A percentile compares a stretch with the other conserved stretches of the same genome.
Conservation (phyloP, 176 grass and related monocot genomes). For the Bromus sterilis region DNA sequence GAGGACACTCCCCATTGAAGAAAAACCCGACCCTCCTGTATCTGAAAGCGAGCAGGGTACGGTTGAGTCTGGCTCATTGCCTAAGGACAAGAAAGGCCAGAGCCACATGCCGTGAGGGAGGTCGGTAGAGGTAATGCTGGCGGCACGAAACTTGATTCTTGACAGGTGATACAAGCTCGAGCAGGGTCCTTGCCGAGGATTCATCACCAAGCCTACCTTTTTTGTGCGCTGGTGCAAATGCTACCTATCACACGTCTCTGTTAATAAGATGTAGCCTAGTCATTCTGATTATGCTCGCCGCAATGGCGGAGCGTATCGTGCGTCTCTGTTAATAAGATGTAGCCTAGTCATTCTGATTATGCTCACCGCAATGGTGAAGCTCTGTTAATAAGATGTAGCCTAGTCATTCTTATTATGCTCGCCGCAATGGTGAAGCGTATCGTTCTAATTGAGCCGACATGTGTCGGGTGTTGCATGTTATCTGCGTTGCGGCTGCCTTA, state of each 20-base stretch:
- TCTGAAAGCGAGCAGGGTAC: constrained; percentile 55
- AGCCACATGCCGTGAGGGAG: background rate
- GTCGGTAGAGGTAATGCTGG: constrained; percentile 24
- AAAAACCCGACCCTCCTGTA: constrained; percentile 38
- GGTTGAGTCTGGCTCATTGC: constrained; percentile 32
- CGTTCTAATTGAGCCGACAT: background rate
- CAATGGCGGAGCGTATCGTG: background rate
- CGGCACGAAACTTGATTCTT: constrained; percentile 40
- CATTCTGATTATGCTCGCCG: background rate
- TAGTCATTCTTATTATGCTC: background rate
- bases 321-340: background rate
- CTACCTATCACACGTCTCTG: too few relatives aligned
- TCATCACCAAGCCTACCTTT: constrained; percentile 49
- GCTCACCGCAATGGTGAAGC: background rate
- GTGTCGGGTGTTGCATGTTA: background rate
- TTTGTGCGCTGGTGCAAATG: constrained; percentile 50
- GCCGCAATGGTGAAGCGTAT: background rate
- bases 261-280: background rate
- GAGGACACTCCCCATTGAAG: constrained; percentile 85
- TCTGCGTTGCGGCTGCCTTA: background rate
- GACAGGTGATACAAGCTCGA: constrained; percentile 22
- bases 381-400: background rate
- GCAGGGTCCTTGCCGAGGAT: constrained; percentile 4
- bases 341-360: background rate
- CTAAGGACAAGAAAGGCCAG: constrained; percentile 31